Evolutionary conservation across 2,329 filamentous ascomycete genomes (phyloP).

Genomic region (Neofusicoccum kwambonambiense): DNA sequence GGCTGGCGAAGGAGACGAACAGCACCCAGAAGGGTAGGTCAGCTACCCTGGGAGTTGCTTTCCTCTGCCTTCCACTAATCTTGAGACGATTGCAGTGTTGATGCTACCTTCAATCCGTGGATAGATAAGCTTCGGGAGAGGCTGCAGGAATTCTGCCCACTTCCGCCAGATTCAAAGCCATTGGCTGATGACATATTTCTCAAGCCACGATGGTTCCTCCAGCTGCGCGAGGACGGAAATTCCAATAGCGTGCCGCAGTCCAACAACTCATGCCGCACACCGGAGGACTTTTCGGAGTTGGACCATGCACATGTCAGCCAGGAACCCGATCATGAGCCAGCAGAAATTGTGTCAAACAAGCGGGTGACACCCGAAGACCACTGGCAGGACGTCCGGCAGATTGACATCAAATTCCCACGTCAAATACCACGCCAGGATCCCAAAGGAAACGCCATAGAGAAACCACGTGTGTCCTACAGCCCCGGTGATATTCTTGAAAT

Average conservation of each 20-base stretch:
- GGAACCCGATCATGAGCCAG: slow-evolving; percentile 41
- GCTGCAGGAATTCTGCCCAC: slow-evolving; percentile 66
- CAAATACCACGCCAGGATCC: slow-evolving; percentile 9
- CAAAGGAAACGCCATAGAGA: neutral
- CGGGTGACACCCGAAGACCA: slow-evolving; percentile 74
- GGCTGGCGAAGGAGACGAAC: slow-evolving; percentile 85
- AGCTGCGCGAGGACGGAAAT: slow-evolving; percentile 31
- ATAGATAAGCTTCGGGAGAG: slow-evolving; percentile 63
- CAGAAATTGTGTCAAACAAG: slow-evolving; percentile 62
- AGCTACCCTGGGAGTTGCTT: neutral
- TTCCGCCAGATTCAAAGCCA: slow-evolving; percentile 64
- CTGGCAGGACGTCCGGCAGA: slow-evolving; percentile 89
- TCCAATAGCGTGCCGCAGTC: neutral
- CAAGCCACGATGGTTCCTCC: slow-evolving; percentile 69
- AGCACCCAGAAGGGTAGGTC: slow-evolving; percentile 82
- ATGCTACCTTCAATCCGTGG: slow-evolving; percentile 81
- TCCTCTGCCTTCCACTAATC: slow-evolving; percentile 15
- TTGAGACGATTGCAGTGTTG: slow-evolving; percentile 52
- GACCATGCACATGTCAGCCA: slow-evolving; percentile 8
- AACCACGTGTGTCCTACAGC: slow-evolving; percentile 45
- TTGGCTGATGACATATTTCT: slow-evolving; percentile 74
- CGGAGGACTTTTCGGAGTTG: neutral
- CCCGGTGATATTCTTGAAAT: slow-evolving; percentile 82
- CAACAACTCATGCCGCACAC: neutral
- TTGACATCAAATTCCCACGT: slow-evolving; percentile 57